A percentile compares a stretch with the other conserved stretches of the same genome.
Conservation (phyloP, 1,139 yeast genomes). For the Saccharomyces hybrid region DNA sequence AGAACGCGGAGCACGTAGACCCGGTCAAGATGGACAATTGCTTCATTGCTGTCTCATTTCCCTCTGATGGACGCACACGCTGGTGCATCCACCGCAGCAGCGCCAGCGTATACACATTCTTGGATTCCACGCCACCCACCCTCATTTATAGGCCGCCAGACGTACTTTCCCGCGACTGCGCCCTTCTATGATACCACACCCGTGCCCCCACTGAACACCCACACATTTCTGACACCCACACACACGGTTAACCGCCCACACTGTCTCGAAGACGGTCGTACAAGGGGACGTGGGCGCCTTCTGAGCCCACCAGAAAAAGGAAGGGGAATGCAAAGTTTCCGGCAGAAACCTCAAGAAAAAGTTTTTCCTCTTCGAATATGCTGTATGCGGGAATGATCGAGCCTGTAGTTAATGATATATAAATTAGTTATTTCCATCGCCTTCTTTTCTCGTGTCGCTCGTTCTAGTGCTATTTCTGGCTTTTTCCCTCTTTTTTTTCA, state of each 20-base stretch:
- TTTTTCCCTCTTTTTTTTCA: background rate
- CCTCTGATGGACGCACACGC: no score
- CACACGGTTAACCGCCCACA: background rate
- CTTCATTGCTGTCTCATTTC: no score
- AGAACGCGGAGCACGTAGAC: no score
- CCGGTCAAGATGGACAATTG: no score
- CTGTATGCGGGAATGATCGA: background rate
- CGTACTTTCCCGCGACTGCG: no score
- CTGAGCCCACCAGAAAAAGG: background rate
- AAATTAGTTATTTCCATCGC: background rate
- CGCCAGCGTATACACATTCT: no score
- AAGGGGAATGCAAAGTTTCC: background rate
- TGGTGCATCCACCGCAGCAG: no score
- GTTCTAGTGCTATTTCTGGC: background rate
- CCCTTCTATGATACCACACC: background rate
- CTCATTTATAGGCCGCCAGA: no score
- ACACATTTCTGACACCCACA: background rate
- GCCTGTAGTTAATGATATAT: conserved; percentile 1
- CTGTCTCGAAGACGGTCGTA: background rate
- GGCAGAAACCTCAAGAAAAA: background rate
- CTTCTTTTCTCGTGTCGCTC: conserved; percentile 1
- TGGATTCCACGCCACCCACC: no score
- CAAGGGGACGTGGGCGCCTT: background rate
- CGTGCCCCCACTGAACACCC: background rate
- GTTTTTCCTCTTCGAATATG: background rate